Evolutionary conservation across 1,284 basidiomycete species (phyloP), one percentile per base, ranked within the genome.

Genomic region (Cryptococcus sp.): DNA sequence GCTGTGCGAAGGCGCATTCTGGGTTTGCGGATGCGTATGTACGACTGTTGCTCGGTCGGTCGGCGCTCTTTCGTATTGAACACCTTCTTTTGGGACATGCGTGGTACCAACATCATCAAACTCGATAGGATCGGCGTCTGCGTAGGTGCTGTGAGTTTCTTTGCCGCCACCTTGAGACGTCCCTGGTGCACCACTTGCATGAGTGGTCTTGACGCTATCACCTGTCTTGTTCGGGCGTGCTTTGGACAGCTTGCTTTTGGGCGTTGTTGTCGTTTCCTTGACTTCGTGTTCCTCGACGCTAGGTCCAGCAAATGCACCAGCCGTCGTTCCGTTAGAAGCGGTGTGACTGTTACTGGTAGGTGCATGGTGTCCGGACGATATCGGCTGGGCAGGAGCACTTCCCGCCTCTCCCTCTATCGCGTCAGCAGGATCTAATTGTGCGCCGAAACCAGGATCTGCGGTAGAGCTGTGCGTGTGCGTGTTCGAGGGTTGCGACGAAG

Each of bases 51-150:
- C 16, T 59, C 35, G 16, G 51, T 62, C 17, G 47, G 30, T 50
- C 57, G 5, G 38, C 40, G 17, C 53, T 51, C 4, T 56, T 43
- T 19, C 38, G 47, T 3, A 47, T 57, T 23, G 56, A 25, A 41
- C 57, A 57, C 22, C 54, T 47, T 8, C 63, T 50, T 55, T 52
- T 16, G 16, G n/a, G 23, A 27, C 57, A 23, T 27, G 42, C 3
- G 22, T 19, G 16, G 67, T 73, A 30, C 64, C 48, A 45, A 66
- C 67, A 51, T 56, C 63, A 20, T 43, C 50, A 50, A 47, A 42
- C 19, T 55, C 49, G 15, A 60, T 46, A 17, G 63, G 54, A 40
- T 50, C 20, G 20, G 61, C 23, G n/a, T 55, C 47, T 22, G 62
- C 55, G 15, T 60, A 55, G 10, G 55, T 57, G 3, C 58, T 42